These are phyloP conservation scores for Penicillium parvum DNA, from an alignment of 495 filamentous ascomycete genomes.

Conservation along the genomic window DNA sequence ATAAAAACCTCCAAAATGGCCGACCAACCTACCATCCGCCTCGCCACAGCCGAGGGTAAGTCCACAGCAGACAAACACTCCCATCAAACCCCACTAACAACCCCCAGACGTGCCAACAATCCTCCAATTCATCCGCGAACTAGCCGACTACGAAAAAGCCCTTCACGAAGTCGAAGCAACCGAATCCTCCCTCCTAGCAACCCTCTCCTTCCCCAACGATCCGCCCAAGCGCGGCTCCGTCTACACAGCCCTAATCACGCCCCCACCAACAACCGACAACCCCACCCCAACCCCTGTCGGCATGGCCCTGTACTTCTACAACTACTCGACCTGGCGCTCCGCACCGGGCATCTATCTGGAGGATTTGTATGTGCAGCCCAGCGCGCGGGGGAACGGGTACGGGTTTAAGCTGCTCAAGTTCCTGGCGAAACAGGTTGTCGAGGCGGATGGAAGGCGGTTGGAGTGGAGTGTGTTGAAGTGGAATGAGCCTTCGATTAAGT, in stretches of 20 bases:
- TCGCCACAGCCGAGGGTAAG: constrained; percentile 45
- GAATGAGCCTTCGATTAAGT: constrained; percentile 86
- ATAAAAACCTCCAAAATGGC: constrained; percentile 20
- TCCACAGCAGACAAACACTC: background rate
- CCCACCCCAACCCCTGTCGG: constrained; percentile 43
- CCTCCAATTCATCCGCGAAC: constrained; percentile 76
- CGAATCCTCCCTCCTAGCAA: constrained; percentile 62
- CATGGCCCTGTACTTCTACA: constrained; percentile 67
- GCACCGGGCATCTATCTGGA: constrained; percentile 90
- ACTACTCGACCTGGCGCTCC: constrained; percentile 80
- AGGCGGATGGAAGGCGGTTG: constrained; percentile 66
- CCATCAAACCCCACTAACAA: constrained; percentile 7
- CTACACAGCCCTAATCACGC: constrained; percentile 41
- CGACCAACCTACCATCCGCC: constrained; percentile 41
- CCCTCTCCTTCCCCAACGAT: constrained; percentile 67
- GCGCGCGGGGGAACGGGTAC: constrained; percentile 69
- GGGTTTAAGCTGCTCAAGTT: constrained; percentile 69
- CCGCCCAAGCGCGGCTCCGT: constrained; percentile 37
- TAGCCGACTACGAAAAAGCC: constrained; percentile 78
- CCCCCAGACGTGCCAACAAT: constrained; percentile 77
- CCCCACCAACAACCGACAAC: constrained; percentile 24
- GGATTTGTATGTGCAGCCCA: constrained; percentile 77
- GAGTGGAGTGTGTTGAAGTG: constrained; percentile 91
- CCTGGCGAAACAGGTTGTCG: constrained; percentile 68
- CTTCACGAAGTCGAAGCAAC: constrained; percentile 75